Evolutionary conservation across 148 eudicot genomes (phyloP).

Genomic region (Persicaria tinctoria): DNA sequence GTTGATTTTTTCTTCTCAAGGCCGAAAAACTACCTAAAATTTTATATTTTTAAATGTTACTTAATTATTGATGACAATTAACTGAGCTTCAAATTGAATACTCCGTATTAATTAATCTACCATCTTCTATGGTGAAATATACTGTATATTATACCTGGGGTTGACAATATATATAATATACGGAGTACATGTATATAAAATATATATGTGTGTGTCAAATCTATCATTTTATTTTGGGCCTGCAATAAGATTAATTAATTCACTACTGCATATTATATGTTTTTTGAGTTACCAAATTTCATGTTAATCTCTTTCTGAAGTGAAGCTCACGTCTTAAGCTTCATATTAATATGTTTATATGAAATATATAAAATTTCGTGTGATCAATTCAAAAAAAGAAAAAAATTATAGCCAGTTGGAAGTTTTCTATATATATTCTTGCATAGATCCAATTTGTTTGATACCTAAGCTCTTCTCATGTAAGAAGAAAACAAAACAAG

Average conservation of each 20-base stretch:
- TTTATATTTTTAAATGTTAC: too few relatives aligned
- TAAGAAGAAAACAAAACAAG: not conserved
- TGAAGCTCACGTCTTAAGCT: constrained; percentile 8
- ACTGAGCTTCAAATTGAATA: too few relatives aligned
- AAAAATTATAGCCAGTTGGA: not conserved
- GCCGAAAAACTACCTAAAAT: too few relatives aligned
- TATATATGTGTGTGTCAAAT: not conserved
- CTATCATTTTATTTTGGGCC: constrained; percentile 3
- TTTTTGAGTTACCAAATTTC: not conserved
- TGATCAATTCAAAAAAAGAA: not conserved
- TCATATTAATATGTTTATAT: not conserved
- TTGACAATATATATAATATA: too few relatives aligned
- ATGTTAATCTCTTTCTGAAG: not conserved
- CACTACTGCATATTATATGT: not conserved
- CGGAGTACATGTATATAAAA: too few relatives aligned
- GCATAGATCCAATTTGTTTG: not conserved
- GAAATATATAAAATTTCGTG: not conserved
- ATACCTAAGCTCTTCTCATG: not conserved
- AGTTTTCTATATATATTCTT: not conserved
- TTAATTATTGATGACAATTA: too few relatives aligned
- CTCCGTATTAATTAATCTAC: too few relatives aligned
- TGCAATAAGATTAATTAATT: not conserved
- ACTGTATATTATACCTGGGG: too few relatives aligned
- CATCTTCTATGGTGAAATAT: too few relatives aligned
- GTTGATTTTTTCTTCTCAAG: too few relatives aligned